Percentiles rank a stretch among this genome's conserved stretches.
phyloP scores from a whole-genome alignment of 257 asterid genomes.

The Osmanthus fragrans region DNA sequence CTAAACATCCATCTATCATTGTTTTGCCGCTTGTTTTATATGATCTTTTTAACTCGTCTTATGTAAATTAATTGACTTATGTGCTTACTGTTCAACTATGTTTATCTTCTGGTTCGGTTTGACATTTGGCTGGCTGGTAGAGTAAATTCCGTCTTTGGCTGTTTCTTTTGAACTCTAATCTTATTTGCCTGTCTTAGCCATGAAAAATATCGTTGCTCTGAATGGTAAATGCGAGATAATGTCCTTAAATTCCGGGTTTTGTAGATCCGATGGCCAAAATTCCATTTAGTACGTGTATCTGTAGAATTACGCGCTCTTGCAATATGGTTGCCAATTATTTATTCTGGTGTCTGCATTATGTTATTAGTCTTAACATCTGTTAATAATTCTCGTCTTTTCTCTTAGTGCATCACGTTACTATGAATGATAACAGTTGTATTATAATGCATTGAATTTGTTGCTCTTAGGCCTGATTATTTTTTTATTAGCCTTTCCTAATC shows the following conservation, averaged over 20 bases:
- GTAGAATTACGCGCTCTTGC: neutral
- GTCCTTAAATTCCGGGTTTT: conserved; percentile 8
- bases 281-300: conserved; percentile 30
- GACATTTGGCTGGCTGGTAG: neutral
- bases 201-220: neutral
- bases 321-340: neutral
- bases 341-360: neutral
- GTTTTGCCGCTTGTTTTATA: neutral
- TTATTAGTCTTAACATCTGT: neutral
- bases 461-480: conserved; percentile 25
- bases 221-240: too few relatives aligned
- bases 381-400: conserved; percentile 21
- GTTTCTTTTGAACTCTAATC: neutral
- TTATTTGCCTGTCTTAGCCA: neutral
- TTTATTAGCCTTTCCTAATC: conserved; percentile 40
- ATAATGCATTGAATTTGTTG: conserved; percentile 48
- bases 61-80: neutral
- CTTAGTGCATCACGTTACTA: conserved; percentile 33
- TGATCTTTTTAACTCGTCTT: neutral
- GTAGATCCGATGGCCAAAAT: conserved; percentile 33
- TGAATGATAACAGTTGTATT: conserved; percentile 36
- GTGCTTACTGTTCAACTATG: neutral
- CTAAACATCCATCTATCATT: neutral
- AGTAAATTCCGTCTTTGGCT: neutral
- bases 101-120: too few relatives aligned